phyloP scores from a whole-genome alignment of 2,329 filamentous ascomycete species.

The Trichophyton verrucosum region DNA sequence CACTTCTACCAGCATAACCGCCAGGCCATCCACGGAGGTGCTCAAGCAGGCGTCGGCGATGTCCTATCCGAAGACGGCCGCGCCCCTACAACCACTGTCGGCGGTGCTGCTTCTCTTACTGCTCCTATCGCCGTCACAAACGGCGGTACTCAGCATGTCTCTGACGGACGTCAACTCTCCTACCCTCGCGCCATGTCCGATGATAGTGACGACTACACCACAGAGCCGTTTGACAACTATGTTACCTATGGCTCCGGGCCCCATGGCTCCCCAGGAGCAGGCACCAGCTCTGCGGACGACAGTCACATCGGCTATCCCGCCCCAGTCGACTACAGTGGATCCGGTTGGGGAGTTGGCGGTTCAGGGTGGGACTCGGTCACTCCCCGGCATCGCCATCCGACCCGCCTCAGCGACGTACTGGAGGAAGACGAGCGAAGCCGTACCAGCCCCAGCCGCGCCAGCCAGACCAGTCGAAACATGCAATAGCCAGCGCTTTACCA shows the following conservation, averaged over 20 bases:
- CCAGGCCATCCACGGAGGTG: constrained; percentile 19
- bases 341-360: constrained; percentile 51
- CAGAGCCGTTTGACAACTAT: constrained; percentile 36
- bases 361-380: constrained; percentile 65
- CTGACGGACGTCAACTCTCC: constrained; percentile 48
- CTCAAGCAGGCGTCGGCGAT: constrained; percentile 38
- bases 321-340: constrained; percentile 52
- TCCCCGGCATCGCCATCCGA: constrained; percentile 69
- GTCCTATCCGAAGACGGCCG: constrained; percentile 59
- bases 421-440: constrained; percentile 68
- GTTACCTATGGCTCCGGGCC: constrained; percentile 34
- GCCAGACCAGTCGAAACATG: constrained; percentile 39
- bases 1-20: constrained; percentile 31
- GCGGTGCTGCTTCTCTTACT: constrained; percentile 31
- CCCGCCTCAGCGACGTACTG: constrained; percentile 74
- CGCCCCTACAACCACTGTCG: constrained; percentile 36
- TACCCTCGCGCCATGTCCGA: constrained; percentile 39
- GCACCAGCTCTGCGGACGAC: constrained; percentile 19
- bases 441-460: constrained; percentile 56
- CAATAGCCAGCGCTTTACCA: background rate
- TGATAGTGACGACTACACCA: constrained; percentile 44
- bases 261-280: constrained; percentile 16
- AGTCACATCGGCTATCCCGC: constrained; percentile 21
- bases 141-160: constrained; percentile 29
- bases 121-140: constrained; percentile 39